Conservation (phyloP, 257 asterid species). For the Prunella vulgaris region DNA sequence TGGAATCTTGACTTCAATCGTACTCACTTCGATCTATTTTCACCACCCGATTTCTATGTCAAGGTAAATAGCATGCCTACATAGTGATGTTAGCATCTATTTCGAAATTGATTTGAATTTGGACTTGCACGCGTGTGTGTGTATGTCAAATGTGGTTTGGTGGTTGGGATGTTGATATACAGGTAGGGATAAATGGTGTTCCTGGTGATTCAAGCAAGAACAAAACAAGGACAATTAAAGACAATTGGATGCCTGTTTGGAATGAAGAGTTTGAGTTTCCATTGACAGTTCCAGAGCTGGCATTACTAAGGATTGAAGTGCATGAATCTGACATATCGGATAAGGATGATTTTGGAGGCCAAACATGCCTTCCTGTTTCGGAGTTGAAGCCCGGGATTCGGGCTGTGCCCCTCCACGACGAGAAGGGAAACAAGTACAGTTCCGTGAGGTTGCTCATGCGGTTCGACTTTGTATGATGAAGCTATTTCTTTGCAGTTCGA, state of each 20-base stretch:
- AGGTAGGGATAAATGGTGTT: conserved; percentile 82
- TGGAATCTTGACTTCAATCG: conserved; percentile 67
- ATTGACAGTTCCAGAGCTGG: conserved; percentile 61
- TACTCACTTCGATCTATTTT: conserved; percentile 62
- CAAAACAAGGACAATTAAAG: conserved; percentile 51
- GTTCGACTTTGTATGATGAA: conserved; percentile 39
- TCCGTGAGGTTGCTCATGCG: conserved; percentile 60
- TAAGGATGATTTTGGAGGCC: conserved; percentile 87
- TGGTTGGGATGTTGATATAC: background rate
- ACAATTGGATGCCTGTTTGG: conserved; percentile 81
- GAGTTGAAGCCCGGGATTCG: conserved; percentile 72
- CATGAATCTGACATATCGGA: conserved; percentile 72
- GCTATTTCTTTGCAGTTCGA: too few relatives aligned
- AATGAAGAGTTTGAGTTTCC: conserved; percentile 60
- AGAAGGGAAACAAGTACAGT: conserved; percentile 64
- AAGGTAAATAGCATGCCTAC: conserved; percentile 39
- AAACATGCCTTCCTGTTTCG: conserved; percentile 75
- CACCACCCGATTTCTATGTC: conserved; percentile 86
- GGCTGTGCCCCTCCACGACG: conserved; percentile 49
- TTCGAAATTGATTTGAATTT: too few relatives aligned
- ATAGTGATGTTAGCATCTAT: too few relatives aligned
- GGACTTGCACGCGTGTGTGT: too few relatives aligned
- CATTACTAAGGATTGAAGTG: conserved; percentile 71
- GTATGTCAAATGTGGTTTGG: background rate
- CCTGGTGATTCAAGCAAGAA: conserved; percentile 45